phyloP scores from a whole-genome alignment of 2,329 filamentous ascomycete genomes.

The Penicillium sp. region DNA sequence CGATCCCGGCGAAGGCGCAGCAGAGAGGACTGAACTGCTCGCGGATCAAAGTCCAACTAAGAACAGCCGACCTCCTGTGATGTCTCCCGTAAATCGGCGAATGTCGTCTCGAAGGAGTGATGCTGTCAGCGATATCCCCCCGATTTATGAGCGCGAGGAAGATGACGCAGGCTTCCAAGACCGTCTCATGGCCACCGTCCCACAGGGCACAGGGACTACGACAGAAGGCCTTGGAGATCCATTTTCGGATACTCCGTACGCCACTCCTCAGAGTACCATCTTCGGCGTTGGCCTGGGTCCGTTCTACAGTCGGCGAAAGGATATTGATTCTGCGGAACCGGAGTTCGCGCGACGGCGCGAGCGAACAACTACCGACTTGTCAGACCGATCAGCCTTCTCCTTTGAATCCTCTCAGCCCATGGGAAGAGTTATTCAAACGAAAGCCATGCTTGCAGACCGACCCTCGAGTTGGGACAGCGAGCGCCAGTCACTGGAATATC shows the following conservation, averaged over 20 bases:
- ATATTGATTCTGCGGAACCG: conserved; percentile 13
- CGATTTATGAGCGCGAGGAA: conserved; percentile 61
- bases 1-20: conserved; percentile 30
- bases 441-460: conserved; percentile 19
- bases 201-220: background rate
- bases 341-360: conserved; percentile 52
- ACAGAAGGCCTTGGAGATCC: conserved; percentile 24
- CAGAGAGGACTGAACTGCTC: conserved; percentile 44
- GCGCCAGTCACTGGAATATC: conserved; percentile 26
- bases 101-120: conserved; percentile 43
- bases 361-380: conserved; percentile 55
- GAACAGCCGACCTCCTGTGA: conserved; percentile 32
- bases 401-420: conserved; percentile 32
- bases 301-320: conserved; percentile 23
- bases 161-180: conserved; percentile 45
- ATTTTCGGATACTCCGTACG: conserved; percentile 27
- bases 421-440: conserved; percentile 19
- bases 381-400: conserved; percentile 50
- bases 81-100: conserved; percentile 34
- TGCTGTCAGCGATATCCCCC: conserved; percentile 56
- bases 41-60: conserved; percentile 41
- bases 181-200: conserved; percentile 22
- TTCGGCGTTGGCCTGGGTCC: conserved; percentile 24
- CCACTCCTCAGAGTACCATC: conserved; percentile 28
- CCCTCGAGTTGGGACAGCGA: conserved; percentile 26